Percentiles rank a stretch among this genome's conserved stretches.
Conservation (phyloP, 768 basidiomycete species). For the Lyophyllum shimeji region DNA sequence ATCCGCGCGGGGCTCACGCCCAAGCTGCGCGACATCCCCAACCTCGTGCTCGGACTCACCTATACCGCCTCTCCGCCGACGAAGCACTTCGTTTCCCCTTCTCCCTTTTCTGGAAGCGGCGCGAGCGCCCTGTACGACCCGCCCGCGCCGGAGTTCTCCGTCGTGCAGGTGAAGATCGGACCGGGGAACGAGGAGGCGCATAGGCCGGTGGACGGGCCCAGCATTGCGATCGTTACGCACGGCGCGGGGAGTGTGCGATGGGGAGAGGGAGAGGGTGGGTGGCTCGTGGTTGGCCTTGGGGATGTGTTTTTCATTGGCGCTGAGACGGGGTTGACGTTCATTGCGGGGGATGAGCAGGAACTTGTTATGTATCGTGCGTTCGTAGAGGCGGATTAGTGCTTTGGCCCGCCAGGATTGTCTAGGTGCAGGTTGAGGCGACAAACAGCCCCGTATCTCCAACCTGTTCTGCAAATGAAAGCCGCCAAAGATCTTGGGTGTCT, state of each 20-base stretch:
- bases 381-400: constrained; percentile 38
- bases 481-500: too few relatives aligned
- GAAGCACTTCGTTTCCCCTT: constrained; percentile 70
- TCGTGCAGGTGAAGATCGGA: constrained; percentile 60
- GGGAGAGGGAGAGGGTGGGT: constrained; percentile 30
- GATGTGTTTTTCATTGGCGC: constrained; percentile 86
- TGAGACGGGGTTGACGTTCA: constrained; percentile 52
- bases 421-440: too few relatives aligned
- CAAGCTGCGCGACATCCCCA: constrained; percentile 91
- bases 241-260: constrained; percentile 62
- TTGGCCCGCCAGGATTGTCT: neutral
- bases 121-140: constrained; percentile 73
- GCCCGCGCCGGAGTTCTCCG: constrained; percentile 91
- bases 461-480: too few relatives aligned
- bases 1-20: constrained; percentile 98
- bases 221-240: constrained; percentile 74
- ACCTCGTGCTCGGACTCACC: constrained; percentile 84
- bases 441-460: too few relatives aligned
- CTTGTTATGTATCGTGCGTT: constrained; percentile 72
- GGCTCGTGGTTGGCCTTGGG: constrained; percentile 53
- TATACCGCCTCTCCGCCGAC: constrained; percentile 71
- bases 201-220: constrained; percentile 74
- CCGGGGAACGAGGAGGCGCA: constrained; percentile 52
- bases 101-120: constrained; percentile 34
- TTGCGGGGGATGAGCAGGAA: constrained; percentile 29